These are phyloP conservation scores for Solanum microdontum DNA, from an alignment of 257 asterid species.

Conservation along the genomic window DNA sequence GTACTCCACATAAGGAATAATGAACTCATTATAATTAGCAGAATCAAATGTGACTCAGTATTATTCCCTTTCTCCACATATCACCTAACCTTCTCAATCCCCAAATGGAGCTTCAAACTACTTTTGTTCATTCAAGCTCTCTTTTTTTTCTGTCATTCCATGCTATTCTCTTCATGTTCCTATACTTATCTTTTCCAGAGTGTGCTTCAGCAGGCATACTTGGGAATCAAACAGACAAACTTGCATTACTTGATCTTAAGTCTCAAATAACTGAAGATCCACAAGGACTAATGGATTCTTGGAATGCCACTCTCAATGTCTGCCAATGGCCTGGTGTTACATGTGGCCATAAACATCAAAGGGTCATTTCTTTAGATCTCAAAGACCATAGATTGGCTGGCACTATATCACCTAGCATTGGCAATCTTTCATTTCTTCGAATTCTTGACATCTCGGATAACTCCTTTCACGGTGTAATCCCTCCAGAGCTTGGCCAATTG, in stretches of 20 bases:
- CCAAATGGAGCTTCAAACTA: conserved; percentile 11
- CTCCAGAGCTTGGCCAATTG: conserved; percentile 26
- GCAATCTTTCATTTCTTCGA: conserved; percentile 29
- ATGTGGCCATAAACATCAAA: conserved; percentile 13
- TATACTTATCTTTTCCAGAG: conserved; percentile 10
- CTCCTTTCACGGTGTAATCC: conserved; percentile 26
- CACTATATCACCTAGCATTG: conserved; percentile 22
- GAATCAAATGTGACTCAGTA: background rate
- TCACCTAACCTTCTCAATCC: background rate
- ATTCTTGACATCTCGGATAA: conserved; percentile 32
- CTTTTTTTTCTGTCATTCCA: conserved; percentile 5
- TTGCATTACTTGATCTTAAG: conserved; percentile 35
- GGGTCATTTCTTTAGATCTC: conserved; percentile 29
- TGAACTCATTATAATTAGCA: background rate
- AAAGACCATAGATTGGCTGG: conserved; percentile 19
- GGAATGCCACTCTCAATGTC: conserved; percentile 24
- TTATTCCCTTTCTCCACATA: background rate
- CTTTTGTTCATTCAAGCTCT: background rate
- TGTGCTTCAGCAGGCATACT: conserved; percentile 16
- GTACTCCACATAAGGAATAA: background rate
- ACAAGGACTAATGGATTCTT: conserved; percentile 13
- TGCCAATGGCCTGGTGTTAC: conserved; percentile 41
- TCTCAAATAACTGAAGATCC: conserved; percentile 35
- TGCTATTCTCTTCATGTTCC: background rate
- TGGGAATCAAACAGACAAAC: conserved; percentile 21